phyloP scores from a whole-genome alignment of 2,329 filamentous ascomycete species.

The Nothopassalora personata region DNA sequence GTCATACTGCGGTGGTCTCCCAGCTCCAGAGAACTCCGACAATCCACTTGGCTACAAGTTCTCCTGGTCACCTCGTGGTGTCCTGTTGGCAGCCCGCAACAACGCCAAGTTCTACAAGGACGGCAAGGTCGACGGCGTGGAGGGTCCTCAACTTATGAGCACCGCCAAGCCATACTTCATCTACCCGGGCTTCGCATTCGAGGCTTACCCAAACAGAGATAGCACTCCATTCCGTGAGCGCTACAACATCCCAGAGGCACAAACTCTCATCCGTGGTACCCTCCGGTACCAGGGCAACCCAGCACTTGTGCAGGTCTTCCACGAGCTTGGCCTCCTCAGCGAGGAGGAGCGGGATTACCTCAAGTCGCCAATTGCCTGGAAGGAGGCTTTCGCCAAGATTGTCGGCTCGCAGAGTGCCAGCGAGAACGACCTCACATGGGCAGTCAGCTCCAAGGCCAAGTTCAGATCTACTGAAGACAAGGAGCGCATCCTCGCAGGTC shows the following conservation, averaged over 20 bases:
- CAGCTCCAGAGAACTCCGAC: conserved; percentile 64
- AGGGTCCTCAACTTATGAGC: conserved; percentile 60
- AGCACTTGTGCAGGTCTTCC: conserved; percentile 78
- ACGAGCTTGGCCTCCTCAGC: conserved; percentile 82
- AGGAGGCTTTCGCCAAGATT: conserved; percentile 74
- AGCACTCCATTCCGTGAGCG: conserved; percentile 80
- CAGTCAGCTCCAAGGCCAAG: conserved; percentile 68
- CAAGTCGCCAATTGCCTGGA: conserved; percentile 64
- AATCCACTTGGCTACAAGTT: conserved; percentile 95
- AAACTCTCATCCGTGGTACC: conserved; percentile 80
- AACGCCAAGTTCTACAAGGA: conserved; percentile 76
- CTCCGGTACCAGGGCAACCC: conserved; percentile 87
- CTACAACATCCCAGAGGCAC: conserved; percentile 85
- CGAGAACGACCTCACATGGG: conserved; percentile 59
- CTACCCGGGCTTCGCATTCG: conserved; percentile 82
- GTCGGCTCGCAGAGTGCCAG: conserved; percentile 61
- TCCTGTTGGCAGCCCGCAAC: conserved; percentile 81
- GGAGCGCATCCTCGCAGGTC: conserved; percentile 62
- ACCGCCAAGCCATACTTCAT: conserved; percentile 85
- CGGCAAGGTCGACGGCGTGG: conserved; percentile 60
- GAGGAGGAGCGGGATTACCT: conserved; percentile 63
- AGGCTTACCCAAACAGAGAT: conserved; percentile 91
- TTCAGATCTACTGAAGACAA: conserved; percentile 66
- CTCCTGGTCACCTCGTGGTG: conserved; percentile 69
- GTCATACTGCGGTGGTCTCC: conserved; percentile 77